These are phyloP conservation scores for Ceratobasidium sp. DNA, from an alignment of 1,284 basidiomycete genomes.

Conservation along the genomic window DNA sequence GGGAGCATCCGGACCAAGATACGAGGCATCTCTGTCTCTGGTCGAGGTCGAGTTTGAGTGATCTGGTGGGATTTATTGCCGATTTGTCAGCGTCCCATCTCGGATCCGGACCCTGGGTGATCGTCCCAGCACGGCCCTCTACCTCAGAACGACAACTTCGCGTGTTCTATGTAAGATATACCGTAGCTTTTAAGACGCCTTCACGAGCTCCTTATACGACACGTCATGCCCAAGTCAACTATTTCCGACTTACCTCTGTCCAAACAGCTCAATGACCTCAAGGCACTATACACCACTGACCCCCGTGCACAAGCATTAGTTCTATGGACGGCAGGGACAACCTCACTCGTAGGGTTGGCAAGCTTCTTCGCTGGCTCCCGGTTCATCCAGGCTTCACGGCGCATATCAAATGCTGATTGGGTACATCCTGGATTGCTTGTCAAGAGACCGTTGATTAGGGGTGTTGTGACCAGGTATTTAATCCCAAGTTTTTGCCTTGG, in stretches of 20 bases:
- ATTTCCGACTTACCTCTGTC: slow-evolving; percentile 3
- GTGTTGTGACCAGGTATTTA: slow-evolving; percentile 71
- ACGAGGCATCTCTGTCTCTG: slow-evolving; percentile 36
- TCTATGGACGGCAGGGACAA: slow-evolving; percentile 16
- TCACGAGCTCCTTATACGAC: neutral
- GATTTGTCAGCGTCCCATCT: neutral
- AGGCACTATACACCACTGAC: slow-evolving; percentile 13
- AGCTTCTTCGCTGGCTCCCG: slow-evolving; percentile 13
- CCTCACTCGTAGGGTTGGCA: neutral
- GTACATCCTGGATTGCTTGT: slow-evolving; percentile 64
- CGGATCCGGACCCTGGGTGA: neutral
- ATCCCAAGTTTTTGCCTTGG: neutral
- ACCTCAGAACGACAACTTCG: too few relatives aligned
- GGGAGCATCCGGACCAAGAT: slow-evolving; percentile 28
- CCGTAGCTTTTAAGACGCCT: neutral
- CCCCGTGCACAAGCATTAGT: slow-evolving; percentile 17
- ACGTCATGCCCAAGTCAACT: slow-evolving; percentile 13
- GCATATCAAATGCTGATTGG: slow-evolving; percentile 67
- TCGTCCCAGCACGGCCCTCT: neutral
- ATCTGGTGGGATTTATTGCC: neutral
- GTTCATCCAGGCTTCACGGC: neutral
- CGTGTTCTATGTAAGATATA: too few relatives aligned
- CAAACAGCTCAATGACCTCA: slow-evolving; percentile 25
- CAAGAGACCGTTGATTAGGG: slow-evolving; percentile 68
- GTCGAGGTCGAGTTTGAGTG: neutral